Conservation (phyloP, 139 green algal genomes). For the Eudorina sp. region DNA sequence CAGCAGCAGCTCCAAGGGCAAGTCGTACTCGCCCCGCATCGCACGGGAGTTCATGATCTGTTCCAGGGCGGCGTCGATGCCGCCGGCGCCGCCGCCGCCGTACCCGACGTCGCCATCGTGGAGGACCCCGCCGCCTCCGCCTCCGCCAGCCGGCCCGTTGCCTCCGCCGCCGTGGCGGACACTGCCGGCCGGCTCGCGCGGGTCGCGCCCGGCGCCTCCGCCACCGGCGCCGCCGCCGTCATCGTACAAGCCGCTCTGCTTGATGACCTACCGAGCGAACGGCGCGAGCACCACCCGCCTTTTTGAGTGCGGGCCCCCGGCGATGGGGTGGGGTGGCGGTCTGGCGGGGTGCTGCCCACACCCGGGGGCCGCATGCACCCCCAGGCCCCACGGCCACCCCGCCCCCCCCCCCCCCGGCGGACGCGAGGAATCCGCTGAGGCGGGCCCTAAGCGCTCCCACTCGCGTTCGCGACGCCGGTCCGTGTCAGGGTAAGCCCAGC, state of each 20-base stretch:
- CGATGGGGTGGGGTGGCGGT: too few species aligned
- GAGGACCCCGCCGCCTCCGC: too few species aligned
- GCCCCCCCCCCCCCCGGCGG: too few species aligned
- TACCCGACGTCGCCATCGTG: neutral
- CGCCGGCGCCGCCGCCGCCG: neutral
- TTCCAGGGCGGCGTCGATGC: constrained; percentile 13
- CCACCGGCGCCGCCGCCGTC: neutral
- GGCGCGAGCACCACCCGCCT: too few species aligned
- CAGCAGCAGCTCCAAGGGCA: constrained; percentile 22
- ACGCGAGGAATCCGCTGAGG: too few species aligned
- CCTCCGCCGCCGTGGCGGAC: neutral
- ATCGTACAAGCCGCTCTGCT: constrained; percentile 14
- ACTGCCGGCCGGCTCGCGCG: neutral
- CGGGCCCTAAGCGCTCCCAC: too few species aligned
- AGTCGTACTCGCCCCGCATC: constrained; percentile 28
- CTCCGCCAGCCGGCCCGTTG: neutral
- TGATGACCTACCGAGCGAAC: constrained; percentile 15
- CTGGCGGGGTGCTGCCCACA: too few species aligned
- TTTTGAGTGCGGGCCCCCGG: too few species aligned
- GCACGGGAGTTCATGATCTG: constrained; percentile 10
- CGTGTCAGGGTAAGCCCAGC: too few species aligned
- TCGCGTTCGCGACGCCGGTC: too few species aligned
- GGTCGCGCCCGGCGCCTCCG: neutral
- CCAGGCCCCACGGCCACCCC: too few species aligned
- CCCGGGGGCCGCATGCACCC: too few species aligned